Evolutionary conservation across 306 rosid genomes (phyloP).

Genomic region (Echinosophora koreensis): DNA sequence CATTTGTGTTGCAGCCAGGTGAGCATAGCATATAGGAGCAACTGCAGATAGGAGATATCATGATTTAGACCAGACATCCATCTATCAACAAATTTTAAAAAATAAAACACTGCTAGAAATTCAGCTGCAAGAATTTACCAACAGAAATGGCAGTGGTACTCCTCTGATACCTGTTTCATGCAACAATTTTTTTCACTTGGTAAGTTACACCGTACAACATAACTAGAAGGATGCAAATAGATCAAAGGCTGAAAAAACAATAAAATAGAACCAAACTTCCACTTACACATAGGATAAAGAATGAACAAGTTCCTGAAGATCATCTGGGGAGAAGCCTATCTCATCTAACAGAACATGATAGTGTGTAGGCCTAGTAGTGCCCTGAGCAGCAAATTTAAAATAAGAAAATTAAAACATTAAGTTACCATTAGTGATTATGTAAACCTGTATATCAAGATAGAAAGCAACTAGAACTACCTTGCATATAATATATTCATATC

Average conservation of each 20-base stretch:
- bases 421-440: background rate
- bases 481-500: background rate
- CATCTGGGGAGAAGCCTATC: constrained; percentile 85
- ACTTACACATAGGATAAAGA: constrained; percentile 96
- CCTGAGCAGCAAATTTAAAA: constrained; percentile 52
- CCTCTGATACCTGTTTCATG: constrained; percentile 78
- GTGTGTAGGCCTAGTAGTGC: constrained; percentile 92
- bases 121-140: constrained; percentile 53
- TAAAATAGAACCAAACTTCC: background rate
- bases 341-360: constrained; percentile 87
- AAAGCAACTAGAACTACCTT: background rate
- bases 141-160: constrained; percentile 96
- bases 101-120: background rate
- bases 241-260: background rate
- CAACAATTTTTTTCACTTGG: background rate
- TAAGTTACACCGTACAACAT: background rate
- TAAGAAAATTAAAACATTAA: background rate
- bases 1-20: constrained; percentile 85
- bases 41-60: constrained; percentile 55
- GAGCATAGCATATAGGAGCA: constrained; percentile 95
- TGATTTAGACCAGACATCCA: background rate
- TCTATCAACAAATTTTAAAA: background rate
- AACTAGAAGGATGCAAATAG: background rate
- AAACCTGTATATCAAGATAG: background rate
- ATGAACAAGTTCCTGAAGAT: constrained; percentile 91